These are phyloP conservation scores for Cynanchum wilfordii DNA, from an alignment of 257 asterid species.

Conservation along the genomic window DNA sequence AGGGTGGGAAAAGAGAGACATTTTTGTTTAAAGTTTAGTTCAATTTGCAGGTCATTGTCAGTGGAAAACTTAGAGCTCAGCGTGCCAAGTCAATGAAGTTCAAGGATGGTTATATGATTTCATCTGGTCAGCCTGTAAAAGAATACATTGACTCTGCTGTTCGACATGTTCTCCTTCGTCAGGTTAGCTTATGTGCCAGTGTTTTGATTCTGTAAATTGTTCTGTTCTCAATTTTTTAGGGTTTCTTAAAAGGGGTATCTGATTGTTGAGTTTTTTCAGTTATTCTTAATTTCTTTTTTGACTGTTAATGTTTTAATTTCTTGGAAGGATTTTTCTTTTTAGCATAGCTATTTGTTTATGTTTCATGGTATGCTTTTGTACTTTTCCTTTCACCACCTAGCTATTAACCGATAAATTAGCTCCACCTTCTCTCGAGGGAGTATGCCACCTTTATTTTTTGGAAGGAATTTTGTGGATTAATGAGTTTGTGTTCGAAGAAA, in stretches of 20 bases:
- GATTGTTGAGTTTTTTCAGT: not conserved
- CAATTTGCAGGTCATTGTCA: conserved; percentile 45
- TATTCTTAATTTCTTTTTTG: not conserved
- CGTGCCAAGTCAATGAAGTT: conserved; percentile 61
- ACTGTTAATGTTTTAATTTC: not conserved
- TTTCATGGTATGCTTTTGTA: not conserved
- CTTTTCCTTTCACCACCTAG: not conserved
- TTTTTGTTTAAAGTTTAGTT: not conserved
- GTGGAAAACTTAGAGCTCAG: conserved; percentile 60
- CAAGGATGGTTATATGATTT: conserved; percentile 59
- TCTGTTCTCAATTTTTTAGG: not conserved
- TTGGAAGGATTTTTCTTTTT: not conserved
- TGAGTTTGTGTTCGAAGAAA: no score
- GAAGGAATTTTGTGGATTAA: no score
- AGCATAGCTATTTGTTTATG: not conserved
- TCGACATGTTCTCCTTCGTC: conserved; percentile 56
- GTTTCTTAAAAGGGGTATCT: not conserved
- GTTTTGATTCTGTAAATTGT: not conserved
- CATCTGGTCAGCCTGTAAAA: conserved; percentile 60
- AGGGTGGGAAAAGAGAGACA: not conserved
- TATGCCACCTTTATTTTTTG: no score
- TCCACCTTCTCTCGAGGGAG: no score
- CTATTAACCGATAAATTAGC: not conserved
- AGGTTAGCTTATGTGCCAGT: conserved; percentile 22
- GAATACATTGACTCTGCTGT: conserved; percentile 58